phyloP scores from a whole-genome alignment of 306 rosid genomes.

The Sicyos edulis region DNA sequence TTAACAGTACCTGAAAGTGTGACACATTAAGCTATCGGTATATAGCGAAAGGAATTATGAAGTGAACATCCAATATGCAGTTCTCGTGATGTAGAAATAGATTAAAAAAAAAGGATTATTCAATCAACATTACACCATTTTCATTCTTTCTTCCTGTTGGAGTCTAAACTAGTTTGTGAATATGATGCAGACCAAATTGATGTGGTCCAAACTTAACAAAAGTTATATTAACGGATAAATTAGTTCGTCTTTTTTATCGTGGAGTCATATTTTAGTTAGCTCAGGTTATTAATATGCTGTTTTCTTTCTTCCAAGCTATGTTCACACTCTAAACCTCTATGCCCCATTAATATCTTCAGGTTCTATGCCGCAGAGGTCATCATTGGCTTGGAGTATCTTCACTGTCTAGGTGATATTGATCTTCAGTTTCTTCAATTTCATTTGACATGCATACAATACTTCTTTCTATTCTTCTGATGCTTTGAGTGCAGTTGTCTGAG shows the following conservation, averaged over 20 bases:
- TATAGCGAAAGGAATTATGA: not conserved
- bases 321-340: slow-evolving; percentile 3
- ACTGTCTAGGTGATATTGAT: slow-evolving; percentile 72
- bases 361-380: slow-evolving; percentile 93
- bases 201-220: not conserved
- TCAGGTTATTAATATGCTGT: not conserved
- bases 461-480: slow-evolving; percentile 19
- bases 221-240: not conserved
- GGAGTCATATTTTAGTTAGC: not conserved
- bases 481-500: slow-evolving; percentile 15
- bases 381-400: slow-evolving; percentile 92
- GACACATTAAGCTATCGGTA: not conserved
- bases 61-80: not conserved
- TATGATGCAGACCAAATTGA: not conserved
- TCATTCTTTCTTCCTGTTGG: slow-evolving; percentile 4
- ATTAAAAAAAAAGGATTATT: not conserved
- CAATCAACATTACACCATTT: not conserved
- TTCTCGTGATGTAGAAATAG: not conserved
- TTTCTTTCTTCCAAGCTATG: not conserved
- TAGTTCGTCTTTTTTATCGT: not conserved
- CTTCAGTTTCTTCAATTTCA: not conserved
- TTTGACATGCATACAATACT: not conserved
- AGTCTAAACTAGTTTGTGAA: slow-evolving; percentile 2
- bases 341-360: slow-evolving; percentile 38
- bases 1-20: not conserved